Percentiles rank a stretch among this genome's conserved stretches.
These are phyloP conservation scores for Cucurbita maxima DNA, from an alignment of 306 rosid genomes.

Conservation along the genomic window DNA sequence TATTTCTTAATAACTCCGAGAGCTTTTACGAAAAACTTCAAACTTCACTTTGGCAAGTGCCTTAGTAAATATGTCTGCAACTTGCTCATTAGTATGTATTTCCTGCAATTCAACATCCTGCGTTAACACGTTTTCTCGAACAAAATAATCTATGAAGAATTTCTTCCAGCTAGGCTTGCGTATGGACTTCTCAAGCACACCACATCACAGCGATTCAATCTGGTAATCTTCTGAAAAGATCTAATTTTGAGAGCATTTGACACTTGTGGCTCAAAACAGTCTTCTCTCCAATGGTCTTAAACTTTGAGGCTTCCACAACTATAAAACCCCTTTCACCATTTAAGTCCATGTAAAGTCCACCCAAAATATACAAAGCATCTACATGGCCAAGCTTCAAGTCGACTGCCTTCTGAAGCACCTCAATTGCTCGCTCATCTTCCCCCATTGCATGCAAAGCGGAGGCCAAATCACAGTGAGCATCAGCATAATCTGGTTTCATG, in stretches of 20 bases:
- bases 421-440: constrained; percentile 92
- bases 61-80: no score
- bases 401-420: constrained; percentile 92
- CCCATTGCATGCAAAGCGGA: constrained; percentile 88
- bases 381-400: constrained; percentile 90
- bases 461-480: constrained; percentile 96
- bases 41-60: no score
- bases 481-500: constrained; percentile 89
- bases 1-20: no score
- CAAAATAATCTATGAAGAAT: no score
- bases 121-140: no score
- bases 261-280: constrained; percentile 56
- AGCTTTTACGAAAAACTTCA: no score
- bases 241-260: constrained; percentile 62
- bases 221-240: constrained; percentile 42
- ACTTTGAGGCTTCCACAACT: constrained; percentile 47
- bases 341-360: constrained; percentile 84
- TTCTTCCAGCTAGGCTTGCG: no score
- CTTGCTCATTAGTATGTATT: no score
- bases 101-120: no score
- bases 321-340: constrained; percentile 51
- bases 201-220: no score
- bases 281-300: constrained; percentile 61
- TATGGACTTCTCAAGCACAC: no score
- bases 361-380: constrained; percentile 86